These are phyloP conservation scores for Alnus glutinosa DNA, from an alignment of 306 rosid genomes.

Conservation along the genomic window DNA sequence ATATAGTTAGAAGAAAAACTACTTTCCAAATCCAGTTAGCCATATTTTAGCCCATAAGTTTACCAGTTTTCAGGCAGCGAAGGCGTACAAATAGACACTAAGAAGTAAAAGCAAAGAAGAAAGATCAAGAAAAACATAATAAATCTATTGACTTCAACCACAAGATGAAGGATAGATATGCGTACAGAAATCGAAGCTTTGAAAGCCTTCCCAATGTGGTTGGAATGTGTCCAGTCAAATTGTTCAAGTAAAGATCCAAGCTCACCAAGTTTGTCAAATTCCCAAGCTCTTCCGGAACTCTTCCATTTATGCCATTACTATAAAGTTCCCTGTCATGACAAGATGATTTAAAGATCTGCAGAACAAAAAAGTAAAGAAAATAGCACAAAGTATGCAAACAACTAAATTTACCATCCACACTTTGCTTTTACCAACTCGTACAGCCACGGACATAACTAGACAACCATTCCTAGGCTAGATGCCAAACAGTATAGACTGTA, in stretches of 20 bases:
- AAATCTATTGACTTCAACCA: conserved; percentile 17
- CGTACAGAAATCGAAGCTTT: conserved; percentile 83
- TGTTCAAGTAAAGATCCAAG: conserved; percentile 89
- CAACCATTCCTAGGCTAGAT: background rate
- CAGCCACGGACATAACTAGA: background rate
- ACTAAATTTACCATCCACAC: conserved; percentile 1
- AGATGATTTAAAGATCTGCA: background rate
- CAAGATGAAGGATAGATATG: conserved; percentile 41
- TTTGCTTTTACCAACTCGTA: background rate
- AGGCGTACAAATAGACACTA: conserved; percentile 11
- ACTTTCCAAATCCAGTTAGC: conserved; percentile 12
- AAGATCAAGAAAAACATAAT: conserved; percentile 15
- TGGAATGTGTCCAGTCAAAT: conserved; percentile 54
- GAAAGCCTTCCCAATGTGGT: conserved; percentile 51
- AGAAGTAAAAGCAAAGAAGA: conserved; percentile 19
- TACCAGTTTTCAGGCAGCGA: conserved; percentile 5
- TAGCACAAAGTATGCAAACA: background rate
- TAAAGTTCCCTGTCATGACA: conserved; percentile 73
- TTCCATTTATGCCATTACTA: conserved; percentile 68
- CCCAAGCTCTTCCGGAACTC: conserved; percentile 76
- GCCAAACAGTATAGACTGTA: background rate
- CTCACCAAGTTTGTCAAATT: conserved; percentile 77
- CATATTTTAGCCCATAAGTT: conserved; percentile 7
- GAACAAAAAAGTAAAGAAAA: background rate
- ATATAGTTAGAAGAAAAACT: background rate